Evolutionary conservation across 2,329 filamentous ascomycete species (phyloP).

Genomic region (Eutypella sp.): DNA sequence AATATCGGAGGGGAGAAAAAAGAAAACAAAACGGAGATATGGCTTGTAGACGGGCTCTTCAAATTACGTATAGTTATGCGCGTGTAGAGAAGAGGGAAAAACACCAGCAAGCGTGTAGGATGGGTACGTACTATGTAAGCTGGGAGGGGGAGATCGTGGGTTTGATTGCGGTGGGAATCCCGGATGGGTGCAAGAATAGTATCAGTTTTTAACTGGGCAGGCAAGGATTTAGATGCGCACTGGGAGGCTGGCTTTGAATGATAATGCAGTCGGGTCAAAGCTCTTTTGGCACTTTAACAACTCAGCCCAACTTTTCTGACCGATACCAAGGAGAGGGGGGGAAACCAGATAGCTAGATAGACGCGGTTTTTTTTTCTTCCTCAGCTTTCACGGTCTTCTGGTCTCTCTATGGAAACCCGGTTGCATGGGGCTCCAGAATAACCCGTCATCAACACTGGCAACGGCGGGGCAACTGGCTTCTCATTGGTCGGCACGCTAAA

Average conservation of each 20-base stretch:
- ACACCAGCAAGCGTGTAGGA: too few species aligned
- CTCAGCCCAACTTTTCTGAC: neutral
- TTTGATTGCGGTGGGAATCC: neutral
- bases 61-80: neutral
- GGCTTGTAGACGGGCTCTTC: too few species aligned
- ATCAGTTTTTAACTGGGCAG: too few species aligned
- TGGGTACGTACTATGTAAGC: too few species aligned
- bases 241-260: neutral
- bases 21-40: too few species aligned
- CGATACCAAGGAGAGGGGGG: too few species aligned
- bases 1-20: too few species aligned
- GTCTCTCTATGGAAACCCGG: conserved; percentile 21
- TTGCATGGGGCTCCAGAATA: conserved; percentile 16
- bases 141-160: neutral
- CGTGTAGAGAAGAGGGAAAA: neutral
- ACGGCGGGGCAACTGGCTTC: conserved; percentile 49
- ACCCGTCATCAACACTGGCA: conserved; percentile 46
- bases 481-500: conserved; percentile 36
- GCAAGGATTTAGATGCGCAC: too few species aligned
- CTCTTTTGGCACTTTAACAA: neutral
- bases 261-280: too few species aligned
- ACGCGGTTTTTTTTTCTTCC: conserved; percentile 1
- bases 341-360: neutral
- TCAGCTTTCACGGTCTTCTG: too few species aligned
- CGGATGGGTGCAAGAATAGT: neutral